These are phyloP conservation scores for Penicillium cataractarum DNA, from an alignment of 495 filamentous ascomycete genomes.

Conservation along the genomic window DNA sequence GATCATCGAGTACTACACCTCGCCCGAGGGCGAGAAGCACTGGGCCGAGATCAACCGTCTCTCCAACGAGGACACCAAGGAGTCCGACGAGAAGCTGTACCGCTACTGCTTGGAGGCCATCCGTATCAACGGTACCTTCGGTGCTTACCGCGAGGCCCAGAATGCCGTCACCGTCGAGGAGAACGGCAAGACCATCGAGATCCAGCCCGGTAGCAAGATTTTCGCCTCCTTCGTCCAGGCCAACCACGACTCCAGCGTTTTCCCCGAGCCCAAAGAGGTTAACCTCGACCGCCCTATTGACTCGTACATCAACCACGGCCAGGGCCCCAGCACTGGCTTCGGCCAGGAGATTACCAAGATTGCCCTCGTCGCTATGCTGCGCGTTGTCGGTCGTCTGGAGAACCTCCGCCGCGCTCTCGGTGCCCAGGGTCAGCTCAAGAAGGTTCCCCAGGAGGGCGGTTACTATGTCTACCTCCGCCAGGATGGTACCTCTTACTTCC, in stretches of 20 bases:
- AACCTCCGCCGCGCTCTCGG: slow-evolving; percentile 71
- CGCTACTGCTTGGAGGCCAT: slow-evolving; percentile 58
- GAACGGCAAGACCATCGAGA: slow-evolving; percentile 50
- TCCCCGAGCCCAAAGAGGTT: slow-evolving; percentile 70
- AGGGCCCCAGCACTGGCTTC: slow-evolving; percentile 64
- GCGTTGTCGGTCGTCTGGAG: slow-evolving; percentile 57
- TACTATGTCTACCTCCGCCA: slow-evolving; percentile 72
- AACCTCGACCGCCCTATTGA: slow-evolving; percentile 68
- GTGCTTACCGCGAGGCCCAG: slow-evolving; percentile 56
- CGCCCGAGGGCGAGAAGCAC: slow-evolving; percentile 55
- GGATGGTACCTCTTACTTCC: slow-evolving; percentile 70
- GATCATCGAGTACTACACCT: slow-evolving; percentile 78
- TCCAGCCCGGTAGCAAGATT: slow-evolving; percentile 56
- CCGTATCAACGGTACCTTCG: slow-evolving; percentile 63
- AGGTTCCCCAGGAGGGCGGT: slow-evolving; percentile 61
- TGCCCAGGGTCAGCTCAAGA: slow-evolving; percentile 73
- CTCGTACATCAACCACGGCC: slow-evolving; percentile 68
- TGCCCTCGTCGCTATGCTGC: slow-evolving; percentile 68
- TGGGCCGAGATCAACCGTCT: slow-evolving; percentile 61
- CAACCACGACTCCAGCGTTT: slow-evolving; percentile 61
- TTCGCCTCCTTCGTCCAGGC: slow-evolving; percentile 51
- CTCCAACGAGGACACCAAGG: slow-evolving; percentile 49
- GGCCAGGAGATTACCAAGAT: slow-evolving; percentile 63
- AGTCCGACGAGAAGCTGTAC: slow-evolving; percentile 53
- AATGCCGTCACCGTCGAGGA: slow-evolving; percentile 52